Evolutionary conservation across 192 early-diverging fungal genomes (phyloP), one percentile per base, ranked within the genome.

Genomic region (Diversispora epigaea): DNA sequence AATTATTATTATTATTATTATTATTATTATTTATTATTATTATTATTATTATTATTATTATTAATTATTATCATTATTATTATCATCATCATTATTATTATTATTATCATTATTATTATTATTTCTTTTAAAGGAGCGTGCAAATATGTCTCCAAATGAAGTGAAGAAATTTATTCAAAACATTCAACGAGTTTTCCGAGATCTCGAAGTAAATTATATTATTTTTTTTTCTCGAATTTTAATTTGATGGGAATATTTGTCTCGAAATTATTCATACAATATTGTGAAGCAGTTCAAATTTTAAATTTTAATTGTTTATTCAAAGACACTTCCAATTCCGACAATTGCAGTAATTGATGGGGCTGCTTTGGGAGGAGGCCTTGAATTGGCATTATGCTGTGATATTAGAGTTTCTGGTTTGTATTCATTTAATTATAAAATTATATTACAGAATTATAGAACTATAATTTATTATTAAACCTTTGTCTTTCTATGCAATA

Each of bases 291-390:
- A n/a, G n/a, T n/a, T n/a, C 21, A 17, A 25, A 68, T 64, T 6
- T n/a, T 21, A 17, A 41, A 32, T 41, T 39, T 43, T 3, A 64
- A 17, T 4, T 43, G 47, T 71, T 45, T 4, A 17, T 40, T 22
- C 15, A 55, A 43, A 92, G 89, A 85, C 91, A 2, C 79, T 98
- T 50, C 94, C 95, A 5, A 88, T 94, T 64, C 97, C 97, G 44
- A 98, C 97, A 4, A 96, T 99, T 78, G 91, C 94, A 2, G 93
- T 89, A 8, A 88, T 99, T 71, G 97, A 99, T 75, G 97, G 97
- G 15, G 90, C 92, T 17, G 95, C 96, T 0, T 82, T 99, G 12
- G 97, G 96, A 9, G 97, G 96, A 43, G 97, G 96, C 11, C 82
- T 97, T 55, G 96, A 98, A 79, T 81, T 98, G 76, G 92, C 96